These are phyloP conservation scores for Lunasporangiospora selenospora DNA, from an alignment of 192 early-diverging fungal species.

Conservation along the genomic window DNA sequence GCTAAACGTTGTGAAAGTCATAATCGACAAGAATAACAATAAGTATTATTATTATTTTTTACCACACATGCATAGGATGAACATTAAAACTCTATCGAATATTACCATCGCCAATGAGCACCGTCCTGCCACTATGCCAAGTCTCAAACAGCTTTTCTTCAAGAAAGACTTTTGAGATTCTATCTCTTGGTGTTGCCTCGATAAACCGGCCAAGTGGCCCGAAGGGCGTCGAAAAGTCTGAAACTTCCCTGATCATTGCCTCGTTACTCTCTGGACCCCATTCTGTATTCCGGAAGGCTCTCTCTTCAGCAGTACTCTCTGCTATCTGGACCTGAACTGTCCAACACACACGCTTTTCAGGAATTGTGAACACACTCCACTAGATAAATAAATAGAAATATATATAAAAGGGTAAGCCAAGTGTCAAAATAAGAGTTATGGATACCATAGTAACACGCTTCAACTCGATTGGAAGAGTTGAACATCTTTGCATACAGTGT, in stretches of 20 bases:
- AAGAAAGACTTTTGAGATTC: conserved; percentile 32
- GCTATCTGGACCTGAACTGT: conserved; percentile 6
- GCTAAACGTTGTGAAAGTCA: not conserved
- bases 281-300: conserved; percentile 14
- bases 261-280: conserved; percentile 16
- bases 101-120: conserved; percentile 36
- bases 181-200: conserved; percentile 11
- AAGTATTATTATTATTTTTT: not conserved
- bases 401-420: not conserved
- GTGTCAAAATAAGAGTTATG: too few species aligned
- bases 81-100: not conserved
- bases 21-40: not conserved
- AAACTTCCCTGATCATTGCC: conserved; percentile 11
- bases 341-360: conserved; percentile 21
- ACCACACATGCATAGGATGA: too few species aligned
- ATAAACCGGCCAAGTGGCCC: conserved; percentile 15
- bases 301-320: not conserved
- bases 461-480: too few species aligned
- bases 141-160: conserved; percentile 47
- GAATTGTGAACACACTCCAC: conserved; percentile 25
- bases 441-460: not conserved
- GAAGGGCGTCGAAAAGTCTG: conserved; percentile 4
- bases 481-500: conserved; percentile 17
- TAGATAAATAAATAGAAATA: not conserved
- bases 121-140: conserved; percentile 13